A percentile compares a stretch with the other conserved stretches of the same genome.
These are phyloP conservation scores for Alloteropsis semialata DNA, from an alignment of 176 grass and related monocot species.

Conservation along the genomic window DNA sequence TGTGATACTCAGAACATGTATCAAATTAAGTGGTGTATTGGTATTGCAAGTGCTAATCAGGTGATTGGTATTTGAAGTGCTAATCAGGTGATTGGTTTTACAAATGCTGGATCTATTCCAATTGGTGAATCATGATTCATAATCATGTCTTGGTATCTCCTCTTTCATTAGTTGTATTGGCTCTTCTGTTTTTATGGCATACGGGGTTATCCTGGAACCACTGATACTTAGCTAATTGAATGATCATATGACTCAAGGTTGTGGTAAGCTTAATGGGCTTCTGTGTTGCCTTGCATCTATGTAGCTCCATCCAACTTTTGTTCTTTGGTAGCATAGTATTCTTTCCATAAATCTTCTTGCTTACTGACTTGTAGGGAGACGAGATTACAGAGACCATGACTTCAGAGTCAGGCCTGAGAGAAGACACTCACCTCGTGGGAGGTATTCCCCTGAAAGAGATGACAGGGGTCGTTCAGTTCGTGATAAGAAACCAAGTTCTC, in stretches of 20 bases:
- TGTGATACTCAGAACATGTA: constrained; percentile 9
- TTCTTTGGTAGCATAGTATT: neutral
- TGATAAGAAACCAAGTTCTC: constrained; percentile 52
- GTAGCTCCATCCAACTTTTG: constrained; percentile 10
- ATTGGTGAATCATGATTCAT: constrained; percentile 39
- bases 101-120: constrained; percentile 33
- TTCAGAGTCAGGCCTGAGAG: constrained; percentile 72
- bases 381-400: constrained; percentile 58
- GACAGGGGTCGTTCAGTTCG: constrained; percentile 49
- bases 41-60: constrained; percentile 34
- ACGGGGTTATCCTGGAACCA: constrained; percentile 48
- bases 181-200: constrained; percentile 46
- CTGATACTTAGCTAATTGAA: constrained; percentile 60
- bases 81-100: constrained; percentile 43
- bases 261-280: constrained; percentile 67
- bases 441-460: constrained; percentile 67
- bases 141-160: constrained; percentile 40
- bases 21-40: constrained; percentile 26
- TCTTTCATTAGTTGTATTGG: constrained; percentile 56
- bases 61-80: constrained; percentile 38
- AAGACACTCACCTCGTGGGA: constrained; percentile 65
- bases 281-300: constrained; percentile 40
- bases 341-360: constrained; percentile 6
- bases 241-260: constrained; percentile 57
- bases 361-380: constrained; percentile 47